These are phyloP conservation scores for Furculomyces boomerangus DNA, from an alignment of 371 early-diverging fungal genomes.

Conservation along the genomic window DNA sequence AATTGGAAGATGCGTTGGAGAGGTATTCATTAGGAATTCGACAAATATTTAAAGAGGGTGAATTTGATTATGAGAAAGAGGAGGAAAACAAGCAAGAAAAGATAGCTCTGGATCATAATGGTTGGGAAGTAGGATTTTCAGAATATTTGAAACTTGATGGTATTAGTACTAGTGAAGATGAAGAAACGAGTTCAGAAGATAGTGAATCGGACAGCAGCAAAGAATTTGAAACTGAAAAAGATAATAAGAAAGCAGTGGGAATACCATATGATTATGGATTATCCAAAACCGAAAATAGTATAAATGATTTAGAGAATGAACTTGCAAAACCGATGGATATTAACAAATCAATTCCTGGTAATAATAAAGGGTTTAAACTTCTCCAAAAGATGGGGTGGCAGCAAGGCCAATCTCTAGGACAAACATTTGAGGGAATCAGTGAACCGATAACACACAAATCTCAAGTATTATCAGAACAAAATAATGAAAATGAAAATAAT, in stretches of 20 bases:
- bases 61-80: not conserved
- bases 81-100: not conserved
- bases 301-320: no score
- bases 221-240: not conserved
- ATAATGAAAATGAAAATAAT: no score
- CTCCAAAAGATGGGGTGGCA: conserved; percentile 89
- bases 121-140: no score
- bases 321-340: no score
- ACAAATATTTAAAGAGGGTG: not conserved
- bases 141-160: no score
- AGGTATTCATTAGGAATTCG: not conserved
- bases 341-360: not conserved
- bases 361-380: conserved; percentile 51
- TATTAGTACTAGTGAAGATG: no score
- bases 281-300: not conserved
- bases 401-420: conserved; percentile 31
- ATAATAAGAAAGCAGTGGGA: not conserved
- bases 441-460: no score
- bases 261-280: not conserved
- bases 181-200: not conserved
- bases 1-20: not conserved
- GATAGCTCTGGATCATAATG: no score
- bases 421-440: not conserved
- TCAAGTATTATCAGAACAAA: no score
- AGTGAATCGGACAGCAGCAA: not conserved